Evolutionary conservation across 495 filamentous ascomycete genomes (phyloP), one percentile per base, ranked within the genome.

Genomic region (Penicillium verhagenii): DNA sequence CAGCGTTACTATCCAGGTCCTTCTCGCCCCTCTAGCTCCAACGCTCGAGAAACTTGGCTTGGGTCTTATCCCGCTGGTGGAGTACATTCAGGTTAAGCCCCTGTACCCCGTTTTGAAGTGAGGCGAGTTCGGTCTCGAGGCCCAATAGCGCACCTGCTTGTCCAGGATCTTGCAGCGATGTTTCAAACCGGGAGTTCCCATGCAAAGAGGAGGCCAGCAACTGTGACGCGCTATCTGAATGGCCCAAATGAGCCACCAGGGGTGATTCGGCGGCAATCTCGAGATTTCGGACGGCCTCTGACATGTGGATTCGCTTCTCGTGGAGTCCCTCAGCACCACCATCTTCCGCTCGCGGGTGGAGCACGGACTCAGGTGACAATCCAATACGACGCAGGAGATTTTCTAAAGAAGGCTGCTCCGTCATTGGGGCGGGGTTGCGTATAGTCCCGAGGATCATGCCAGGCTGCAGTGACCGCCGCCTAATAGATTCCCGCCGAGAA

Each of bases 381-480:
- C 73, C 75, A 11, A 73, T 55, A 14, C 72, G 74, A 24, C 74
- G 73, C 44, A 76, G 51, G 14, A 76, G 52, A 28, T 58, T 68
- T 38, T 72, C 69, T 3, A 77, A 53, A 24, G 59, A 60, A 11
- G 68, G 68, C 31, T 65, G 65, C 23, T 71, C 63, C 2, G 56
- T 54, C 8, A 55, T 33, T 7, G 59, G 37, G 8, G 35, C 26
- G 13, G 47, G 52, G 23, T 57, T 63, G 16, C 53, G 45, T 24
- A 63, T 55, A 31, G 64, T 50, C 19, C 49, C 47, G n/a, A 59
- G 43, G 16, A 58, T 20, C 4, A 57, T 24, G 6, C 55, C 53
- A 31, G 64, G 54, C 43, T 63, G 69, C 24, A 61, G 39, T 4
- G 67, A 71, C 6, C 61, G 65, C 31, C 69, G 66, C 47, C 64